These are phyloP conservation scores for Helicocarpus griseus DNA, from an alignment of 2,329 filamentous ascomycete genomes.

Conservation along the genomic window DNA sequence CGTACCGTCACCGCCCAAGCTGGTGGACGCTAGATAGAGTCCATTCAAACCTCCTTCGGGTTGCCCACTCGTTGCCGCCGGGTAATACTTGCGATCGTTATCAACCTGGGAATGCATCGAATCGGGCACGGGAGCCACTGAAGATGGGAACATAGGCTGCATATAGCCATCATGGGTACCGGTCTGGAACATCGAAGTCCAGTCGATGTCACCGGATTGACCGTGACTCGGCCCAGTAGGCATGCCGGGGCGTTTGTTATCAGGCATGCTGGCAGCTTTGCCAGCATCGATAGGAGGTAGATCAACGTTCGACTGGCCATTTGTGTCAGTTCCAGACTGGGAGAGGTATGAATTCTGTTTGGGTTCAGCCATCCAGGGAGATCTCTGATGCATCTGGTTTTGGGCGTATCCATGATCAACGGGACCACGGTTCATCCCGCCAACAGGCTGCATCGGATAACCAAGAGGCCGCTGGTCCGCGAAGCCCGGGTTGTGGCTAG, in stretches of 20 bases:
- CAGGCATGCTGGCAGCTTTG: slow-evolving; percentile 30
- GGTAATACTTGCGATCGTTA: slow-evolving; percentile 48
- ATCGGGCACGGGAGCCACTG: slow-evolving; percentile 60
- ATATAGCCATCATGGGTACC: slow-evolving; percentile 58
- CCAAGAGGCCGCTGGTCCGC: slow-evolving; percentile 35
- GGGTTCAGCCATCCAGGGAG: slow-evolving; percentile 34
- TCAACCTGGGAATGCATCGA: slow-evolving; percentile 56
- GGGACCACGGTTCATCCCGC: slow-evolving; percentile 33
- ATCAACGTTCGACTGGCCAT: slow-evolving; percentile 36
- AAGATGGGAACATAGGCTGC: slow-evolving; percentile 53
- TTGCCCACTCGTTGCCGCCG: slow-evolving; percentile 28
- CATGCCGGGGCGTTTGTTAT: slow-evolving; percentile 46
- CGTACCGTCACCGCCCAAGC: slow-evolving; percentile 37
- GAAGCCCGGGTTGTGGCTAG: slow-evolving; percentile 21
- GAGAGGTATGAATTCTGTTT: slow-evolving; percentile 35
- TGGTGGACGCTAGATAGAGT: slow-evolving; percentile 39
- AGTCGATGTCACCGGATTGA: slow-evolving; percentile 53
- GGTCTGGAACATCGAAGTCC: slow-evolving; percentile 69
- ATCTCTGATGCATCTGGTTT: slow-evolving; percentile 30
- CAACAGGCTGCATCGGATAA: slow-evolving; percentile 33
- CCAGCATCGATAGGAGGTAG: slow-evolving; percentile 34
- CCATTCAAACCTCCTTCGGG: slow-evolving; percentile 38
- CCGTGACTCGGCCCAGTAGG: slow-evolving; percentile 51
- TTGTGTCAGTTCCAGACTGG: slow-evolving; percentile 31
- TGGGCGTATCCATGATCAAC: slow-evolving; percentile 26